These are phyloP conservation scores for Coniella lustricola DNA, from an alignment of 2,329 filamentous ascomycete species.

Conservation along the genomic window DNA sequence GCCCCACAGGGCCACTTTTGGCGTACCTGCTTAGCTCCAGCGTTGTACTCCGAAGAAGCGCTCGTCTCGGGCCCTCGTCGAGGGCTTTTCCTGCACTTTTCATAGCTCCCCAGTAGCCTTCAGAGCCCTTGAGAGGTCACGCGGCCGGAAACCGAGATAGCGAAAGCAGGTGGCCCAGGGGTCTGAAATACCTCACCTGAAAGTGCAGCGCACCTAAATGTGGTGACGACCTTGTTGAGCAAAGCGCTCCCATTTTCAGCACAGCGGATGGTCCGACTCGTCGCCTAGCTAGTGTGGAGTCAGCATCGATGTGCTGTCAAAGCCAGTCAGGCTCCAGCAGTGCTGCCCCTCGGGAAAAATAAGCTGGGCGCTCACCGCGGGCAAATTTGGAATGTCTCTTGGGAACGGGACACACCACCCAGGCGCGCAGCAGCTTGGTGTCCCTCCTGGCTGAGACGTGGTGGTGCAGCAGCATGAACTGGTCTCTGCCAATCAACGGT, in stretches of 20 bases:
- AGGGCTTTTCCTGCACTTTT: not conserved
- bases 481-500: conserved; percentile 3
- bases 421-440: not conserved
- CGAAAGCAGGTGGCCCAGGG: not conserved
- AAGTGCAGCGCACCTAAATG: not conserved
- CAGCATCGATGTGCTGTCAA: conserved; percentile 7
- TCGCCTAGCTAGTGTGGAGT: conserved; percentile 1
- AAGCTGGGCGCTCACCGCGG: conserved; percentile 5
- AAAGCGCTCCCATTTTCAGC: not conserved
- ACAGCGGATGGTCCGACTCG: conserved; percentile 6
- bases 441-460: conserved; percentile 6
- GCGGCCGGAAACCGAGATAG: conserved; percentile 9
- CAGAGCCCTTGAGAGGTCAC: not conserved
- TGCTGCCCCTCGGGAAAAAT: not conserved
- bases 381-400: not conserved
- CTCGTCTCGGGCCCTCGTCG: not conserved
- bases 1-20: not conserved
- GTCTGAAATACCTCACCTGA: not conserved
- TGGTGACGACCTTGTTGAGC: no score
- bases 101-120: not conserved
- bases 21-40: not conserved
- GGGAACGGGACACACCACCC: not conserved
- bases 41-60: not conserved
- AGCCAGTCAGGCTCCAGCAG: conserved; percentile 1
- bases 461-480: conserved; percentile 5